phyloP scores from a whole-genome alignment of 495 filamentous ascomycete species.

The Hypomontagnella monticulosa region DNA sequence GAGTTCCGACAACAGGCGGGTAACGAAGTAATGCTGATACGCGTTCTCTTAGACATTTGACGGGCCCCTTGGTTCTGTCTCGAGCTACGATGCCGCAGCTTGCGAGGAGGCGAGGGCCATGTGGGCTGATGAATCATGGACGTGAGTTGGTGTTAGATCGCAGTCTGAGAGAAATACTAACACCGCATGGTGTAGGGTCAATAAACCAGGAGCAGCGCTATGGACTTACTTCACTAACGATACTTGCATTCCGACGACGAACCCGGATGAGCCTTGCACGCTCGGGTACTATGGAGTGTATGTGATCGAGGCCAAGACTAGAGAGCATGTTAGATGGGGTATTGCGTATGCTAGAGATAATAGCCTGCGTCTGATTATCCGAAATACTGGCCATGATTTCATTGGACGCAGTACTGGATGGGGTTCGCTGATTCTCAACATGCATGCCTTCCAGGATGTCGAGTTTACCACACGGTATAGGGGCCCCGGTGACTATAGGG shows the following conservation, averaged over 20 bases:
- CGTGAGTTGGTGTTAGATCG: conserved; percentile 34
- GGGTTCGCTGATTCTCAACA: conserved; percentile 70
- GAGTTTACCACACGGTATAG: conserved; percentile 50
- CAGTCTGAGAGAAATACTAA: conserved; percentile 9
- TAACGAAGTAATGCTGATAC: conserved; percentile 4
- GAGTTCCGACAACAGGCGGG: neutral
- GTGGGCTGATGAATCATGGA: conserved; percentile 51
- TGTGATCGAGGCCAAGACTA: conserved; percentile 57
- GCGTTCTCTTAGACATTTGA: conserved; percentile 40
- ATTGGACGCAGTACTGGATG: conserved; percentile 67
- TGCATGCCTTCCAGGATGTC: conserved; percentile 67
- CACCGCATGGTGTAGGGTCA: conserved; percentile 40
- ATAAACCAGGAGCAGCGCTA: conserved; percentile 52
- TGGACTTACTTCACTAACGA: conserved; percentile 61
- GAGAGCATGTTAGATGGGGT: conserved; percentile 57
- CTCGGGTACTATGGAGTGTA: conserved; percentile 68
- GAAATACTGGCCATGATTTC: conserved; percentile 73
- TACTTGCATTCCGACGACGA: conserved; percentile 60
- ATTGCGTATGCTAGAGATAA: conserved; percentile 64
- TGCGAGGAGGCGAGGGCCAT: conserved; percentile 48
- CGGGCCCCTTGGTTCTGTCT: conserved; percentile 50
- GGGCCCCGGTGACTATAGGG: conserved; percentile 51
- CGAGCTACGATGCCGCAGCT: conserved; percentile 50
- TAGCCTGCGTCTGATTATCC: conserved; percentile 69
- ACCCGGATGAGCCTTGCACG: conserved; percentile 61